These are phyloP conservation scores for Monilinia polystroma DNA, from an alignment of 2,329 filamentous ascomycete species.

Conservation along the genomic window DNA sequence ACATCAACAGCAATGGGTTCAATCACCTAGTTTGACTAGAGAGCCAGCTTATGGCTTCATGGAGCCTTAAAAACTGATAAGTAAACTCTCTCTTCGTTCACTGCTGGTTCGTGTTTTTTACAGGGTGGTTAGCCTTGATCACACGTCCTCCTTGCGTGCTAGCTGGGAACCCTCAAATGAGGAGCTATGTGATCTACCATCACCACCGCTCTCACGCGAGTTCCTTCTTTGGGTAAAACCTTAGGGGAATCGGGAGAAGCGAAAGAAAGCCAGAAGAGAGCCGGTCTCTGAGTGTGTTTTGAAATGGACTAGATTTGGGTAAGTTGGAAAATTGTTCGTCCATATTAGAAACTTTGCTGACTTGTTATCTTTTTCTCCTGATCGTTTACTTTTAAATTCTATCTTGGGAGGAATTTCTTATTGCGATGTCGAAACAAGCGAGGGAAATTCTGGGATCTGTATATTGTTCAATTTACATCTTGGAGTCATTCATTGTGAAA, in stretches of 20 bases:
- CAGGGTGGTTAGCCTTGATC: constrained; percentile 14
- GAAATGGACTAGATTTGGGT: neutral
- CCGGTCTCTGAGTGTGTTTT: neutral
- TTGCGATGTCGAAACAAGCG: too few relatives aligned
- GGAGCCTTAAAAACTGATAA: neutral
- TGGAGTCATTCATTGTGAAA: too few relatives aligned
- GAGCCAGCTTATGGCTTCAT: too few relatives aligned
- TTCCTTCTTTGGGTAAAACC: too few relatives aligned
- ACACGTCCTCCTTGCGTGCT: constrained; percentile 3
- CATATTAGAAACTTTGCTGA: neutral
- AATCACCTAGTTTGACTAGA: neutral
- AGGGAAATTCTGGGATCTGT: neutral
- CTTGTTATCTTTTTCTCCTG: neutral
- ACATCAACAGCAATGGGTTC: neutral
- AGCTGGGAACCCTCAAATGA: too few relatives aligned
- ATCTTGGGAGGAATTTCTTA: rapidly evolving
- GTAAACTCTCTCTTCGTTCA: neutral
- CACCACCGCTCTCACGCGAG: neutral
- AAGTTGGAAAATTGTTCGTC: neutral
- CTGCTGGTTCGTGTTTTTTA: neutral
- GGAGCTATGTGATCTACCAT: constrained; percentile 7
- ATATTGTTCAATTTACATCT: too few relatives aligned
- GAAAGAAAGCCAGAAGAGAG: neutral
- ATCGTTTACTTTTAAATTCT: too few relatives aligned
- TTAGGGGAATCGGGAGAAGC: neutral